Conservation (phyloP, 2,329 filamentous ascomycete species). For the Diaporthe citri region DNA sequence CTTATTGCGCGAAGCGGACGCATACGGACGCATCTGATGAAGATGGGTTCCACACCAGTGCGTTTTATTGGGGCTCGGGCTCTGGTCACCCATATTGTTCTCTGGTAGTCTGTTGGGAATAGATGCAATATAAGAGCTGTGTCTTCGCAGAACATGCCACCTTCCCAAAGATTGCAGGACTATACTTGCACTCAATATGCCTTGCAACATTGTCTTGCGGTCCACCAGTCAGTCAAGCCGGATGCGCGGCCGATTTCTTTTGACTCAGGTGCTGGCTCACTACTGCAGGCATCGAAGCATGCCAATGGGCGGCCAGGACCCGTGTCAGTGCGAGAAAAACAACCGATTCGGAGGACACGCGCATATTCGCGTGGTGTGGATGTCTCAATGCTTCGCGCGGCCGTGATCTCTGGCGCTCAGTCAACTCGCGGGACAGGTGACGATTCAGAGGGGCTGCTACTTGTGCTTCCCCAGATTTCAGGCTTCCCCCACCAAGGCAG, state of each 20-base stretch:
- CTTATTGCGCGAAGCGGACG: neutral
- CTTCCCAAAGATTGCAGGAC: neutral
- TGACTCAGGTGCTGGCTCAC: neutral
- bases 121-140: neutral
- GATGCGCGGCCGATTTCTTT: neutral
- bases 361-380: neutral
- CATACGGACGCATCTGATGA: neutral
- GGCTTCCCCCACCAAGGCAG: neutral
- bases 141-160: neutral
- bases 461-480: slow-evolving; percentile 17
- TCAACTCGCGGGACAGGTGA: neutral
- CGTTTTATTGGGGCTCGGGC: slow-evolving; percentile 14
- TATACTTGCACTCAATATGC: neutral
- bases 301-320: neutral
- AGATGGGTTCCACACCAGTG: slow-evolving; percentile 5
- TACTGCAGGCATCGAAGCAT: neutral
- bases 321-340: slow-evolving; percentile 1
- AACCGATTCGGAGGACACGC: neutral
- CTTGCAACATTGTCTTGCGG: neutral
- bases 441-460: neutral
- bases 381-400: neutral
- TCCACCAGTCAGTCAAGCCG: neutral
- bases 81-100: neutral
- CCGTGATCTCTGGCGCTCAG: neutral
- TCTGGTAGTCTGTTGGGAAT: slow-evolving; percentile 11